These are phyloP conservation scores for Sutorius australiensis DNA, from an alignment of 768 basidiomycete species.

Conservation along the genomic window DNA sequence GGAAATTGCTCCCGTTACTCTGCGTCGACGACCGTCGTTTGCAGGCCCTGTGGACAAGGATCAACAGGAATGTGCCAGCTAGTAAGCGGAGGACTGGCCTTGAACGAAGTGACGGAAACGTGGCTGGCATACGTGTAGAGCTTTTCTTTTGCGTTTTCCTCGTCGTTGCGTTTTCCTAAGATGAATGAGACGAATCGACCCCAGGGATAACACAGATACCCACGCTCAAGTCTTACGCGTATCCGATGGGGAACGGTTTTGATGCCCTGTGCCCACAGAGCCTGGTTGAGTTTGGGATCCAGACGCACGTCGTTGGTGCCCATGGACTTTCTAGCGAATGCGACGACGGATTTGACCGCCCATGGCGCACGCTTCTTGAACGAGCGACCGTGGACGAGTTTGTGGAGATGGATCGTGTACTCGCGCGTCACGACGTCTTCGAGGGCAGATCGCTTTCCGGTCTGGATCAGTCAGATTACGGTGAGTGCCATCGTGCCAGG, in stretches of 20 bases:
- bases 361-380: conserved; percentile 98
- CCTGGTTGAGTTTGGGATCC: conserved; percentile 96
- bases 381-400: conserved; percentile 83
- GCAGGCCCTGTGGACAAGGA: conserved; percentile 57
- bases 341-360: conserved; percentile 91
- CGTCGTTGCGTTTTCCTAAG: conserved; percentile 95
- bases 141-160: conserved; percentile 98
- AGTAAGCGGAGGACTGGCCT: conserved; percentile 49
- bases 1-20: conserved; percentile 46
- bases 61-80: conserved; percentile 4
- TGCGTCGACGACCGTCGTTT: conserved; percentile 78
- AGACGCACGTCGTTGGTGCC: conserved; percentile 91
- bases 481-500: conserved; percentile 18
- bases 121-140: conserved; percentile 88
- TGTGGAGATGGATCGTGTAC: conserved; percentile 98
- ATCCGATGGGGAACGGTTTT: conserved; percentile 91
- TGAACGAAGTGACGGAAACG: conserved; percentile 76
- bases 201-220: conserved; percentile 28
- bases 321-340: conserved; percentile 93
- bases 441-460: conserved; percentile 94
- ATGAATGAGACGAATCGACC: not conserved
- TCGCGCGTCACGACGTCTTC: conserved; percentile 98
- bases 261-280: conserved; percentile 90
- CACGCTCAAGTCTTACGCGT: conserved; percentile 91
- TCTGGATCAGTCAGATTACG: conserved; percentile 31